A percentile compares a stretch with the other conserved stretches of the same genome.
These are phyloP conservation scores for Sporothrix phasma DNA, from an alignment of 2,329 filamentous ascomycete genomes.

Conservation along the genomic window DNA sequence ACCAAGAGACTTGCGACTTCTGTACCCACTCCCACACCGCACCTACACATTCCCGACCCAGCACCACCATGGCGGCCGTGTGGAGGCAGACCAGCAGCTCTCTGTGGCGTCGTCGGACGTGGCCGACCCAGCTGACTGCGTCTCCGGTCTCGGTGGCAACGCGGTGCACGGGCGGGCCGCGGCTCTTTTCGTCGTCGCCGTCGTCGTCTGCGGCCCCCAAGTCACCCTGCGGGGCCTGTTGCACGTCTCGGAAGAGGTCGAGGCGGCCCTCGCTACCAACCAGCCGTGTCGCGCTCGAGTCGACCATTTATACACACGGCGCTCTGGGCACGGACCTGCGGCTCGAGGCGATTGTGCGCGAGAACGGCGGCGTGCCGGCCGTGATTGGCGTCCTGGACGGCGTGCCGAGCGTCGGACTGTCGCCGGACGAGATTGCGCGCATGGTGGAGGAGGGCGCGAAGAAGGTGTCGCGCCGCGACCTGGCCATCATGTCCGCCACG, in stretches of 20 bases:
- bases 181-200: not conserved
- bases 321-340: constrained; percentile 62
- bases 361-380: constrained; percentile 74
- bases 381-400: constrained; percentile 85
- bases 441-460: constrained; percentile 63
- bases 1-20: not conserved
- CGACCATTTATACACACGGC: constrained; percentile 95
- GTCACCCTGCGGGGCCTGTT: constrained; percentile 26
- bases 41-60: too few relatives aligned
- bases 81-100: constrained; percentile 1
- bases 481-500: constrained; percentile 65
- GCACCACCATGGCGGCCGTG: constrained; percentile 7
- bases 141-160: not conserved
- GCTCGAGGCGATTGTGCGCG: constrained; percentile 71
- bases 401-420: constrained; percentile 69
- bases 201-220: not conserved
- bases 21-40: not conserved
- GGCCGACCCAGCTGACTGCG: not conserved
- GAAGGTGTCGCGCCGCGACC: constrained; percentile 81
- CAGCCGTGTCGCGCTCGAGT: constrained; percentile 83
- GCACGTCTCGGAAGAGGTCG: constrained; percentile 71
- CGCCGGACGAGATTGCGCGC: constrained; percentile 58
- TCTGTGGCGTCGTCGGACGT: not conserved
- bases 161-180: not conserved
- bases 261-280: constrained; percentile 60